phyloP scores from a whole-genome alignment of 176 grass and related monocot genomes.

The Carex parvula region DNA sequence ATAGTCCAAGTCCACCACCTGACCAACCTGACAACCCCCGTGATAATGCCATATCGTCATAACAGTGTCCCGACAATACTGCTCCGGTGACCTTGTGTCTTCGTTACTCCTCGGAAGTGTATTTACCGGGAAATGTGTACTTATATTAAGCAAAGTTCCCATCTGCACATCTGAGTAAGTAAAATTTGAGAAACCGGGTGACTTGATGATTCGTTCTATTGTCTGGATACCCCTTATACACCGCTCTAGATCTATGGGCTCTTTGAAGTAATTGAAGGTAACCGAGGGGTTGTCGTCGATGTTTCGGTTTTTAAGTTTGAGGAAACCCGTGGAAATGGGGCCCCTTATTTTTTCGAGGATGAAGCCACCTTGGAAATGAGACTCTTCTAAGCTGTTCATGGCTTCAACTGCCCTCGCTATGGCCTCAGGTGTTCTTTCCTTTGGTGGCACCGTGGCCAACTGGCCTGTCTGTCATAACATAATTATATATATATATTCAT shows the following conservation, averaged over 20 bases:
- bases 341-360: conserved; percentile 81
- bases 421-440: conserved; percentile 60
- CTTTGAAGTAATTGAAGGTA: conserved; percentile 94
- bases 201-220: conserved; percentile 56
- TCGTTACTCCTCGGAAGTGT: conserved; percentile 53
- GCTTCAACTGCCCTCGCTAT: conserved; percentile 43
- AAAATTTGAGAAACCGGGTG: conserved; percentile 55
- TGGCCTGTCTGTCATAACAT: conserved; percentile 46
- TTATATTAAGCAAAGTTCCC: conserved; percentile 45
- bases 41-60: conserved; percentile 95
- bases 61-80: conserved; percentile 74
- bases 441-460: conserved; percentile 56
- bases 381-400: conserved; percentile 44
- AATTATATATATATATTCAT: not conserved
- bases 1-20: conserved; percentile 67
- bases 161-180: conserved; percentile 52
- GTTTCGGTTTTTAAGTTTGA: conserved; percentile 55
- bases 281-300: conserved; percentile 62
- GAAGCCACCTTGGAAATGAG: conserved; percentile 61
- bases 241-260: conserved; percentile 49
- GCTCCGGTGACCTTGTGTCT: conserved; percentile 60
- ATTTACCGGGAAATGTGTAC: conserved; percentile 57
- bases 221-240: conserved; percentile 58
- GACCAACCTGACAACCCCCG: conserved; percentile 63
- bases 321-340: conserved; percentile 57